Conservation (phyloP, 495 filamentous ascomycete genomes). For the Talaromyces liani region DNA sequence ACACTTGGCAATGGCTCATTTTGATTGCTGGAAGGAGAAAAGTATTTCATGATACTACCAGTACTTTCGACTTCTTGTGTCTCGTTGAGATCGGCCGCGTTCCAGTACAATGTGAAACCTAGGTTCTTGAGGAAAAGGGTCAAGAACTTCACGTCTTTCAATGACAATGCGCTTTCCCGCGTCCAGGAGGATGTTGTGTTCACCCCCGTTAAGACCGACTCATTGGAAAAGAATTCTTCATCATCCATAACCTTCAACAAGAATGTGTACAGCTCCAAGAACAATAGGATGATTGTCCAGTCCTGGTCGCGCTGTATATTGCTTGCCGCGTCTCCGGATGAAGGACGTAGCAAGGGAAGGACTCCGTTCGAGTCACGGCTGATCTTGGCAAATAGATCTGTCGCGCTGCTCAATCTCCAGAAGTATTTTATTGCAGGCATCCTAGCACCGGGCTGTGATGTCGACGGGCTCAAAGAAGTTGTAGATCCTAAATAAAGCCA, state of each 20-base stretch:
- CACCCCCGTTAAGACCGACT: conserved; percentile 28
- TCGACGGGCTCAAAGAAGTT: conserved; percentile 26
- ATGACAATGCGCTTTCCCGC: conserved; percentile 59
- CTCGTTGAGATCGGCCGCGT: conserved; percentile 58
- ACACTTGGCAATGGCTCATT: conserved; percentile 19
- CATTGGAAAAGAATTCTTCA: conserved; percentile 50
- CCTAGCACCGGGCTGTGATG: conserved; percentile 28
- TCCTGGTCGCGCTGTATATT: conserved; percentile 49
- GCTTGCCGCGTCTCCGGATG: conserved; percentile 14
- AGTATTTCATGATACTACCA: conserved; percentile 50
- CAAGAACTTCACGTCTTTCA: conserved; percentile 65
- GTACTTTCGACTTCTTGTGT: conserved; percentile 38
- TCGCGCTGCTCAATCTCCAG: conserved; percentile 69
- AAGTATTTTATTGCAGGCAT: conserved; percentile 80
- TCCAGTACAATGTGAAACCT: conserved; percentile 86
- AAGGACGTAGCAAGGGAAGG: conserved; percentile 46
- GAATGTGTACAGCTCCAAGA: conserved; percentile 91
- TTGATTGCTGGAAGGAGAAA: conserved; percentile 27
- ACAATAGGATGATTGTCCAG: conserved; percentile 85
- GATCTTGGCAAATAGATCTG: conserved; percentile 59
- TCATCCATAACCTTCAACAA: conserved; percentile 89
- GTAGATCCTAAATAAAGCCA: conserved; percentile 83
- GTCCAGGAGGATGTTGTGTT: conserved; percentile 37
- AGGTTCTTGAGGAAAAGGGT: conserved; percentile 85
- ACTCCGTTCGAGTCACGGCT: conserved; percentile 49